A percentile compares a stretch with the other conserved stretches of the same genome.
Conservation (phyloP, 1,284 basidiomycete species). For the Rhizoctonia solani region DNA sequence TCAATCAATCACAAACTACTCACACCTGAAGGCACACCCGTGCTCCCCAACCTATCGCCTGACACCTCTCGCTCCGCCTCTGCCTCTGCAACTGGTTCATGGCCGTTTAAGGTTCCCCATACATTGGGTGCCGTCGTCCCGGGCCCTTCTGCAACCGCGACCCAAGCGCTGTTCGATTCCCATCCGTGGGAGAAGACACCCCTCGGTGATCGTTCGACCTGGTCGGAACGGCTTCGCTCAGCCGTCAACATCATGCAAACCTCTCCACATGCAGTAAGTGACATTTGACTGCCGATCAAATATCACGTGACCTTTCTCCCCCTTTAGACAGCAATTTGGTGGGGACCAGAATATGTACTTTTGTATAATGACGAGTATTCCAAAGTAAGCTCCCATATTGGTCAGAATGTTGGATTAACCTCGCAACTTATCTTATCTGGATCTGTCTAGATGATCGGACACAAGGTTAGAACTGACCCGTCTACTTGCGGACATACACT, state of each 20-base stretch:
- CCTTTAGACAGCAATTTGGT: constrained; percentile 35
- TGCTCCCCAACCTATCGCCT: neutral
- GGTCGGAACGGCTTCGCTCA: constrained; percentile 36
- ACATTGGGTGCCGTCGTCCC: constrained; percentile 11
- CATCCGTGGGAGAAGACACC: constrained; percentile 31
- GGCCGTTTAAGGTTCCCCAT: neutral
- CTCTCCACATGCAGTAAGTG: constrained; percentile 34
- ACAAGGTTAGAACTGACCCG: constrained; percentile 12
- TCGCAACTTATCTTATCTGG: neutral
- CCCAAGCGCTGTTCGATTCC: constrained; percentile 6
- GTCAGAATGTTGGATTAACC: neutral
- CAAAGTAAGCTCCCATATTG: neutral
- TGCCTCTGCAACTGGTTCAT: neutral
- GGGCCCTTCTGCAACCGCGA: constrained; percentile 9
- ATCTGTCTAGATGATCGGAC: constrained; percentile 15
- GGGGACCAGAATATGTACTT: constrained; percentile 36
- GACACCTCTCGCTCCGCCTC: neutral
- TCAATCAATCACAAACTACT: neutral
- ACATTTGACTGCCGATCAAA: neutral
- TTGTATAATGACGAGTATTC: constrained; percentile 38
- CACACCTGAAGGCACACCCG: constrained; percentile 9
- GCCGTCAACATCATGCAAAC: constrained; percentile 29
- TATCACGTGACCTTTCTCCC: constrained; percentile 7
- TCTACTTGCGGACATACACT: neutral
- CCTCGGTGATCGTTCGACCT: constrained; percentile 27